These are phyloP conservation scores for Pichia nanzhaoensis DNA, from an alignment of 805 yeast genomes.

Conservation along the genomic window DNA sequence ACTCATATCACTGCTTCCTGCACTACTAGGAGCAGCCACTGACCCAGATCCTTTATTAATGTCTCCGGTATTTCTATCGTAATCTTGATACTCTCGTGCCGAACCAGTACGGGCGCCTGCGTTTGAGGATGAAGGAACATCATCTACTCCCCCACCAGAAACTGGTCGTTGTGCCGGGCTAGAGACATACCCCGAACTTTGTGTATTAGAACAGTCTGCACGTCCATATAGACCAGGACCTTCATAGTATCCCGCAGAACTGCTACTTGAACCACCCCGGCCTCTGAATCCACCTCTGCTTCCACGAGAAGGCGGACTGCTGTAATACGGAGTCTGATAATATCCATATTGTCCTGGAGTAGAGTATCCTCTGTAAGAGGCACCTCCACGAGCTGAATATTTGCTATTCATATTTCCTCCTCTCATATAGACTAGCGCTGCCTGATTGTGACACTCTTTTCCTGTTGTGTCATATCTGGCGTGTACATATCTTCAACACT, in stretches of 20 bases:
- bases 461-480: too few species aligned
- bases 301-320: slow-evolving; percentile 2
- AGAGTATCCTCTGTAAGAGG: slow-evolving; percentile 1
- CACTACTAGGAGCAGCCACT: neutral
- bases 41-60: neutral
- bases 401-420: slow-evolving; percentile 4
- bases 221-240: neutral
- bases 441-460: neutral
- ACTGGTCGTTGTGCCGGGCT: neutral
- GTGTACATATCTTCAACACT: too few species aligned
- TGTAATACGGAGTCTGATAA: slow-evolving; percentile 5
- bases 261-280: slow-evolving; percentile 1
- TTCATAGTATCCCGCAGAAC: slow-evolving; percentile 1
- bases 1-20: neutral
- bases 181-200: neutral
- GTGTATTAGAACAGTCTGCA: neutral
- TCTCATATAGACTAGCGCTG: neutral
- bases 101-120: neutral
- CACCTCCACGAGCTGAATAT: slow-evolving; percentile 4
- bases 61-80: neutral
- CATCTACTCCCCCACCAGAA: neutral
- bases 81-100: neutral
- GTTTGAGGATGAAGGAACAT: neutral
- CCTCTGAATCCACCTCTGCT: slow-evolving; percentile 2
- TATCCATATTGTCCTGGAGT: slow-evolving; percentile 3